A percentile compares a stretch with the other conserved stretches of the same genome.
Conservation (phyloP, 805 yeast species). For the Kazachstania viticola region DNA sequence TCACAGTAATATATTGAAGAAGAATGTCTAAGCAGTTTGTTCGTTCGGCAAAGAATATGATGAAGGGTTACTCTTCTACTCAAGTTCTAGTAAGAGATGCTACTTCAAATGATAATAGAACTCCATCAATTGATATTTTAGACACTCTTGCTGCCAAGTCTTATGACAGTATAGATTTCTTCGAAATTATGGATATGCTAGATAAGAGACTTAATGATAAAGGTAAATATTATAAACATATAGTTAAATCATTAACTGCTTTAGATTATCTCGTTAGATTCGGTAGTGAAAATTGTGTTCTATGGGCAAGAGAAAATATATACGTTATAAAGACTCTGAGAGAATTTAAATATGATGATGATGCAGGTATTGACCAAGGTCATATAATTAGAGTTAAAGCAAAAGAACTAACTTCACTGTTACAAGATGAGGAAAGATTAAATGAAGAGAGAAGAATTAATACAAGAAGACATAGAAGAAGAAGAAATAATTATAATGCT, state of each 20-base stretch:
- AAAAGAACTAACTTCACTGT: conserved; percentile 68
- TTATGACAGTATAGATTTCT: conserved; percentile 58
- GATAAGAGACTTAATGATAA: conserved; percentile 88
- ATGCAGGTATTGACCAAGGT: conserved; percentile 74
- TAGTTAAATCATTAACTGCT: conserved; percentile 82
- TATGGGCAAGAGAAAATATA: conserved; percentile 84
- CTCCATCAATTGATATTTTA: conserved; percentile 75
- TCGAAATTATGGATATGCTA: conserved; percentile 88
- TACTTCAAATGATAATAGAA: conserved; percentile 76
- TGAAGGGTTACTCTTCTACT: conserved; percentile 73
- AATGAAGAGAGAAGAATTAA: conserved; percentile 46
- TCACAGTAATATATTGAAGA: no score
- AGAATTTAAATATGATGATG: conserved; percentile 79
- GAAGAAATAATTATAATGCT: not conserved
- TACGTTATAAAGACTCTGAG: conserved; percentile 82
- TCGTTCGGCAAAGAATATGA: conserved; percentile 67
- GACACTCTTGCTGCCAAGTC: conserved; percentile 73
- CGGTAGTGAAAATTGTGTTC: conserved; percentile 81
- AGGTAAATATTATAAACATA: conserved; percentile 96
- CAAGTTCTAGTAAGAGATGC: conserved; percentile 87
- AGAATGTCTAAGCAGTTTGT: conserved; percentile 68
- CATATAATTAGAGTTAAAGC: conserved; percentile 82
- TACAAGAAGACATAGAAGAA: conserved; percentile 26
- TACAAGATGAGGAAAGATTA: conserved; percentile 74
- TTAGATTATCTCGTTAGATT: conserved; percentile 74